phyloP scores from a whole-genome alignment of 805 yeast species.

The Starmerella powellii region DNA sequence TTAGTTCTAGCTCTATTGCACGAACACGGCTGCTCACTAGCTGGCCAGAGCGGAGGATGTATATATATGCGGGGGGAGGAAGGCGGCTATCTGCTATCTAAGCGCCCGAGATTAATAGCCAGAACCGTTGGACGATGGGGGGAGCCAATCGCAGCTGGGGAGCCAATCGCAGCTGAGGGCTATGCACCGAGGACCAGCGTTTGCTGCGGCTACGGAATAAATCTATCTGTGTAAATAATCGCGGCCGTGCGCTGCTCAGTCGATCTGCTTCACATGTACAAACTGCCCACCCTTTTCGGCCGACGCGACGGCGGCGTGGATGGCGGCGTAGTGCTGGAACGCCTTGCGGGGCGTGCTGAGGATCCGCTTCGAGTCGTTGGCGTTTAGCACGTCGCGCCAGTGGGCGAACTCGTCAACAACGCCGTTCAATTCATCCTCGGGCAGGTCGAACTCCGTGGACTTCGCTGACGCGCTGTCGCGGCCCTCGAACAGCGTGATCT shows the following conservation, averaged over 20 bases:
- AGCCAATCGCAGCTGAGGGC: no score
- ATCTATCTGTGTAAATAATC: no score
- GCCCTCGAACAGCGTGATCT: conserved; percentile 23
- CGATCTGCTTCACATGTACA: conserved; percentile 26
- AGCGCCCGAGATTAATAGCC: no score
- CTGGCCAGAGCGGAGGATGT: not conserved
- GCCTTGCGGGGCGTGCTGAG: conserved; percentile 60
- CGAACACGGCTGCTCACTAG: not conserved
- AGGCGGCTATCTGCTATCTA: no score
- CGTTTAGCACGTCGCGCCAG: conserved; percentile 46
- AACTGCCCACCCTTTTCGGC: conserved; percentile 33
- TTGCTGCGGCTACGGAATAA: no score
- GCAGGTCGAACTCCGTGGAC: conserved; percentile 9
- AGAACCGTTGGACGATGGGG: no score
- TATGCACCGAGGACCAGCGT: no score
- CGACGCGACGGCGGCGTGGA: conserved; percentile 74
- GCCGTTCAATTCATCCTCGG: conserved; percentile 41
- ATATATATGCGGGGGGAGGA: not conserved
- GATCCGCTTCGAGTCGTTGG: conserved; percentile 48
- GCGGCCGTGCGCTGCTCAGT: no score
- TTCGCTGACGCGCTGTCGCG: conserved; percentile 23
- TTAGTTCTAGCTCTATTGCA: not conserved
- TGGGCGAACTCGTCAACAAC: conserved; percentile 43
- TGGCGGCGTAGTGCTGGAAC: conserved; percentile 84
- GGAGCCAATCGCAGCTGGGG: no score